Conservation (phyloP, 2,329 filamentous ascomycete species). For the Aspergillus ruber region DNA sequence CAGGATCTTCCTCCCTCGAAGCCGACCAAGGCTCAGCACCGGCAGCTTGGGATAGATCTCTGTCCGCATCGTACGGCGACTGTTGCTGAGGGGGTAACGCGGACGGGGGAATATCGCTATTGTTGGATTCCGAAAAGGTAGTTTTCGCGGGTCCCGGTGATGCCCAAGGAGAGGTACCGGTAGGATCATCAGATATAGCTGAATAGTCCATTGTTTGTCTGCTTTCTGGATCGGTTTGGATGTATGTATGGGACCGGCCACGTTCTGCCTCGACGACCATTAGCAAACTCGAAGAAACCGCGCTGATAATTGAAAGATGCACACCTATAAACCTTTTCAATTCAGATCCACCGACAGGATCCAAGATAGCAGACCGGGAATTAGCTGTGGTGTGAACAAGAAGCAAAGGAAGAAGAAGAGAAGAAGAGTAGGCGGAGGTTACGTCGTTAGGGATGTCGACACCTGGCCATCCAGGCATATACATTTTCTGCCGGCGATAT, state of each 20-base stretch:
- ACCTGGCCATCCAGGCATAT: slow-evolving; percentile 16
- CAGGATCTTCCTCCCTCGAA: slow-evolving; percentile 27
- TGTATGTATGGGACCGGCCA: slow-evolving; percentile 9
- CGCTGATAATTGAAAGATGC: neutral
- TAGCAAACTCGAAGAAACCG: slow-evolving; percentile 1
- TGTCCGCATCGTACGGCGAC: slow-evolving; percentile 23
- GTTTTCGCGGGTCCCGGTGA: slow-evolving; percentile 50
- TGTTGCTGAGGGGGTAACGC: slow-evolving; percentile 34
- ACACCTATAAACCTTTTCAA: slow-evolving; percentile 12
- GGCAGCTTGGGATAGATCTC: slow-evolving; percentile 3
- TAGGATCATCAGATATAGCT: slow-evolving; percentile 50
- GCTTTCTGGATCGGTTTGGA: slow-evolving; percentile 10
- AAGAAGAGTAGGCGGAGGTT: slow-evolving; percentile 6
- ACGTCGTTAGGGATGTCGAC: slow-evolving; percentile 10
- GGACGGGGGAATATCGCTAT: slow-evolving; percentile 35
- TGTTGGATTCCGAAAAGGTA: slow-evolving; percentile 26
- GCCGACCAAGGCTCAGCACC: neutral
- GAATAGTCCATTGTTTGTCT: slow-evolving; percentile 59
- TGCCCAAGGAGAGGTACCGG: slow-evolving; percentile 58
- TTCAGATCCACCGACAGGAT: neutral
- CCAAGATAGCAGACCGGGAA: too few relatives aligned
- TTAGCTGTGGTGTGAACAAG: neutral
- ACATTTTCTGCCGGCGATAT: neutral
- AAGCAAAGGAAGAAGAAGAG: slow-evolving; percentile 1
- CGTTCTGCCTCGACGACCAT: slow-evolving; percentile 11